phyloP scores from a whole-genome alignment of 73 alveolate genomes.

The Symbiodinium pilosum region DNA sequence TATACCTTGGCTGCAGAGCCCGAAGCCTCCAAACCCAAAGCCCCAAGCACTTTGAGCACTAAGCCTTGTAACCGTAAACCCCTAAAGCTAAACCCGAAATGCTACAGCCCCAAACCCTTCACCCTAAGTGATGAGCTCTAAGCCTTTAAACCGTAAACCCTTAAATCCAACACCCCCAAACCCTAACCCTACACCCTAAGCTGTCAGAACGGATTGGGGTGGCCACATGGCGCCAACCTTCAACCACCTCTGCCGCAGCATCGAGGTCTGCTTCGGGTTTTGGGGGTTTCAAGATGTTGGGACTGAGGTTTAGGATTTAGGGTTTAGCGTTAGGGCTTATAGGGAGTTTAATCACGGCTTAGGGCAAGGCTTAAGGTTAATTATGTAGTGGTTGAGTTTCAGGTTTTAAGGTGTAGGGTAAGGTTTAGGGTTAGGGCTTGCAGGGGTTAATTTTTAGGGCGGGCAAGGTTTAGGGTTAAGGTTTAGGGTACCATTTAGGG shows the following conservation, averaged over 20 bases:
- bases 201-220: slow-evolving; percentile 74
- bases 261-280: slow-evolving; percentile 19
- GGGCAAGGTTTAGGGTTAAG: background rate
- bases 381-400: background rate
- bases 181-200: no score
- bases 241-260: slow-evolving; percentile 80
- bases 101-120: no score
- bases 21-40: no score
- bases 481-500: background rate
- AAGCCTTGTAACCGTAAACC: no score
- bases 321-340: background rate
- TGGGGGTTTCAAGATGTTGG: background rate
- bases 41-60: no score
- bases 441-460: no score
- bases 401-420: background rate
- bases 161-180: no score
- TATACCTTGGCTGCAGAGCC: no score
- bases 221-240: slow-evolving; percentile 90
- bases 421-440: background rate
- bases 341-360: background rate
- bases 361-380: background rate
- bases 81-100: no score
- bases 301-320: background rate
- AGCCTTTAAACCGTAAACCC: no score
- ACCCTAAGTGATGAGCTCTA: no score